These are phyloP conservation scores for Tetrapisispora phaffii DNA, from an alignment of 805 yeast genomes.

Conservation along the genomic window DNA sequence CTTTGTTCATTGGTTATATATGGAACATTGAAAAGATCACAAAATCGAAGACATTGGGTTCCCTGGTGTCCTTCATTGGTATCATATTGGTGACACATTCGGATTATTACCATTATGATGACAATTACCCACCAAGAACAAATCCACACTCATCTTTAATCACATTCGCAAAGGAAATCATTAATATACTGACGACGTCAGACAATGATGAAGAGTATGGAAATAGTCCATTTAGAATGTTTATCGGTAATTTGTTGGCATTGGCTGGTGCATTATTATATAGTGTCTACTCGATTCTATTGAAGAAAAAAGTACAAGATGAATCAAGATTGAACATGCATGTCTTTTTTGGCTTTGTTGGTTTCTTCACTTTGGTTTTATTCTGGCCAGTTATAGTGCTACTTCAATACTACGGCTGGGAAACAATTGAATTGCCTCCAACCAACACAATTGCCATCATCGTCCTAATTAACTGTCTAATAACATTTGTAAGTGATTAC, in stretches of 20 bases:
- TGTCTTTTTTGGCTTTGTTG: constrained; percentile 90
- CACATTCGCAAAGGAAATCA: background rate
- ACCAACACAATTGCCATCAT: constrained; percentile 41
- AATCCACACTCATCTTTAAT: background rate
- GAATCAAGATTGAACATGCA: constrained; percentile 76
- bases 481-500: constrained; percentile 80
- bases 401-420: constrained; percentile 55
- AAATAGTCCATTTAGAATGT: constrained; percentile 24
- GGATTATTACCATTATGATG: constrained; percentile 34
- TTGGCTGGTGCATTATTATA: constrained; percentile 80
- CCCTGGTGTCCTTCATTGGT: constrained; percentile 65
- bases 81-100: constrained; percentile 67
- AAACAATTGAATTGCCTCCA: constrained; percentile 63
- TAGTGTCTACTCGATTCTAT: constrained; percentile 79
- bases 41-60: constrained; percentile 54
- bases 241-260: constrained; percentile 73
- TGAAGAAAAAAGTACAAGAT: constrained; percentile 61
- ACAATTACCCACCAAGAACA: constrained; percentile 5
- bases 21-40: constrained; percentile 64
- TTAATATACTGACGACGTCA: background rate
- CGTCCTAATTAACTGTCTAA: constrained; percentile 54
- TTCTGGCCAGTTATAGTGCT: constrained; percentile 76
- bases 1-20: constrained; percentile 68
- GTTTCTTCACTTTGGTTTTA: constrained; percentile 61
- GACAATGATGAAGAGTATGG: constrained; percentile 1